Percentiles rank a stretch among this genome's conserved stretches.
Conservation (phyloP, 768 basidiomycete species). For the Erythrobasidium yunnanense region DNA sequence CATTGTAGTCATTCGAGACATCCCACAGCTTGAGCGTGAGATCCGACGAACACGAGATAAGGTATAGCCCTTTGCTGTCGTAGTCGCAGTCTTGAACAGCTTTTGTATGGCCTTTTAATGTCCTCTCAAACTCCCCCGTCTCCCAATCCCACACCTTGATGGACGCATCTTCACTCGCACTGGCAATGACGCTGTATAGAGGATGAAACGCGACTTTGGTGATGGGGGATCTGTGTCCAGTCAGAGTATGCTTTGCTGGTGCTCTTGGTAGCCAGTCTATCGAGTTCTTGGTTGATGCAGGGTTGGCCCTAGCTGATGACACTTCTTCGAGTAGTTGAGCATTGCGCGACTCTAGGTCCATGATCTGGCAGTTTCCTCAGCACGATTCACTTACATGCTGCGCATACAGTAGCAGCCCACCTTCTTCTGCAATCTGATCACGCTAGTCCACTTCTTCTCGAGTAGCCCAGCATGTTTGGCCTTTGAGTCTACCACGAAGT, state of each 20-base stretch:
- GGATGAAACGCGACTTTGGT: conserved; percentile 78
- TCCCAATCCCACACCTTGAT: conserved; percentile 97
- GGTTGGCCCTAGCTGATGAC: conserved; percentile 45
- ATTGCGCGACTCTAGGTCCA: conserved; percentile 78
- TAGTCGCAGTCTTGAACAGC: conserved; percentile 77
- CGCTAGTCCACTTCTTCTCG: conserved; percentile 97
- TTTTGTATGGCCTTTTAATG: conserved; percentile 83
- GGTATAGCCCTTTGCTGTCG: conserved; percentile 68
- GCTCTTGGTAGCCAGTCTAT: conserved; percentile 81
- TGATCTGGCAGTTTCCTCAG: conserved; percentile 52
- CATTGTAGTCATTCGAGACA: conserved; percentile 78
- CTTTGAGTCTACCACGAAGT: conserved; percentile 72
- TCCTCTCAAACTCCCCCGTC: conserved; percentile 81
- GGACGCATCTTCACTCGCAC: conserved; percentile 76
- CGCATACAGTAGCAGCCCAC: conserved; percentile 42
- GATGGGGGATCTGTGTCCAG: conserved; percentile 66
- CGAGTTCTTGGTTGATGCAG: conserved; percentile 46
- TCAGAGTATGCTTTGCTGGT: conserved; percentile 63
- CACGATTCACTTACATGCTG: neutral
- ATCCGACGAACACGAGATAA: conserved; percentile 74
- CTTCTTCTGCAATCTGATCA: conserved; percentile 92
- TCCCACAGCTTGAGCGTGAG: conserved; percentile 90
- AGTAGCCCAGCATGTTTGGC: conserved; percentile 74
- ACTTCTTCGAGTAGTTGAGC: conserved; percentile 70
- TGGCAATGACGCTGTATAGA: conserved; percentile 66